Percentiles rank a stretch among this genome's conserved stretches.
Evolutionary conservation across 805 yeast genomes (phyloP).

Genomic region (Candida germanica): DNA sequence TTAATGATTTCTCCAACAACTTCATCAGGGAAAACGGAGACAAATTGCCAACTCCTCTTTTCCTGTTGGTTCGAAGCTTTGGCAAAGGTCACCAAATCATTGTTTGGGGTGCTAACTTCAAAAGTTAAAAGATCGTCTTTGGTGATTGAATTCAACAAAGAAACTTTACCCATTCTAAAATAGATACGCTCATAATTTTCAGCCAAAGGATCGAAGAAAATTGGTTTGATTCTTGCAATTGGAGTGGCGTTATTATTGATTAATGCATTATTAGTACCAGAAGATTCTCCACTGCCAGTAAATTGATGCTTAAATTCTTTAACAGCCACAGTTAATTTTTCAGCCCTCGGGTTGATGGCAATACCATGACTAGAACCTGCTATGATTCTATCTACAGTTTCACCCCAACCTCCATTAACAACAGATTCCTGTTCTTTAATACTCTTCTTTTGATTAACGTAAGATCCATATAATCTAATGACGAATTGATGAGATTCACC

Average conservation of each 20-base stretch:
- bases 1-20: slow-evolving; percentile 67
- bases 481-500: slow-evolving; percentile 70
- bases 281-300: slow-evolving; percentile 5
- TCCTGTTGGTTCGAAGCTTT: slow-evolving; percentile 63
- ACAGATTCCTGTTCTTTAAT: slow-evolving; percentile 12
- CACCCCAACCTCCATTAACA: slow-evolving; percentile 82
- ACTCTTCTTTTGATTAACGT: slow-evolving; percentile 42
- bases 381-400: slow-evolving; percentile 71
- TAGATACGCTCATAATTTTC: slow-evolving; percentile 59
- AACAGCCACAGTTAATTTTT: slow-evolving; percentile 61
- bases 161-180: slow-evolving; percentile 52
- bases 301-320: slow-evolving; percentile 65
- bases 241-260: slow-evolving; percentile 46
- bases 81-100: slow-evolving; percentile 51
- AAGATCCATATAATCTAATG: slow-evolving; percentile 70
- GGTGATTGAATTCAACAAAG: slow-evolving; percentile 23
- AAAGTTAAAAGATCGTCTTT: slow-evolving; percentile 49
- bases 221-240: slow-evolving; percentile 62
- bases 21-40: slow-evolving; percentile 71
- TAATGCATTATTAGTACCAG: slow-evolving; percentile 9
- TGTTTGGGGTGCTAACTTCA: slow-evolving; percentile 51
- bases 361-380: slow-evolving; percentile 72
- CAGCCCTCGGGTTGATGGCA: slow-evolving; percentile 80
- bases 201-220: slow-evolving; percentile 62
- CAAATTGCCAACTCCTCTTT: slow-evolving; percentile 60